phyloP scores from a whole-genome alignment of 1,284 basidiomycete genomes.

The Leccinum variabile region DNA sequence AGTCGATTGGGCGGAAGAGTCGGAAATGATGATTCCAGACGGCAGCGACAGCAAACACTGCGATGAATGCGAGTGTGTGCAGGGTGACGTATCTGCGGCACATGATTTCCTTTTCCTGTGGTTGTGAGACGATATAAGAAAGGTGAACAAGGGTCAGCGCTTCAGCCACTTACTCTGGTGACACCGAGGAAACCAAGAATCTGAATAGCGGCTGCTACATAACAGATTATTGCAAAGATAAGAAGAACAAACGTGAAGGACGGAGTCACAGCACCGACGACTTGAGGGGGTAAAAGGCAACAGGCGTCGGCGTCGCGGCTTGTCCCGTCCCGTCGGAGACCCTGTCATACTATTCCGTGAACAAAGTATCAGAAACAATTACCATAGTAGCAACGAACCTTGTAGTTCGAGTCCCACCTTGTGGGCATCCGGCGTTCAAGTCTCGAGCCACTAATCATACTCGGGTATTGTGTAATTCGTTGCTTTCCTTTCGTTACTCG shows the following conservation, averaged over 20 bases:
- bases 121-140: constrained; percentile 6
- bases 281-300: too few relatives aligned
- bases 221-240: constrained; percentile 75
- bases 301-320: too few relatives aligned
- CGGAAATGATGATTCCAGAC: constrained; percentile 81
- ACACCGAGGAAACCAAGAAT: constrained; percentile 83
- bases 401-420: too few relatives aligned
- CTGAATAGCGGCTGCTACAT: constrained; percentile 71
- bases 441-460: too few relatives aligned
- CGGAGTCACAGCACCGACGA: constrained; percentile 59
- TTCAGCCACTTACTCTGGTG: constrained; percentile 52
- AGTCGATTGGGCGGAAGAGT: constrained; percentile 63
- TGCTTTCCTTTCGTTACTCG: too few relatives aligned
- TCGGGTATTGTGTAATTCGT: too few relatives aligned
- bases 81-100: constrained; percentile 77
- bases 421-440: too few relatives aligned
- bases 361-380: too few relatives aligned
- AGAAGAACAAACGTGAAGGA: constrained; percentile 69
- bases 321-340: too few relatives aligned
- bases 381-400: too few relatives aligned
- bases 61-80: constrained; percentile 57
- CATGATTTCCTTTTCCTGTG: constrained; percentile 73
- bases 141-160: background rate
- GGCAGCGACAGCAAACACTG: constrained; percentile 73
- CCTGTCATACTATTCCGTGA: too few relatives aligned